Base-by-base conservation (phyloP, 208 protist genomes). In the Naegleria lovaniensis region DNA sequence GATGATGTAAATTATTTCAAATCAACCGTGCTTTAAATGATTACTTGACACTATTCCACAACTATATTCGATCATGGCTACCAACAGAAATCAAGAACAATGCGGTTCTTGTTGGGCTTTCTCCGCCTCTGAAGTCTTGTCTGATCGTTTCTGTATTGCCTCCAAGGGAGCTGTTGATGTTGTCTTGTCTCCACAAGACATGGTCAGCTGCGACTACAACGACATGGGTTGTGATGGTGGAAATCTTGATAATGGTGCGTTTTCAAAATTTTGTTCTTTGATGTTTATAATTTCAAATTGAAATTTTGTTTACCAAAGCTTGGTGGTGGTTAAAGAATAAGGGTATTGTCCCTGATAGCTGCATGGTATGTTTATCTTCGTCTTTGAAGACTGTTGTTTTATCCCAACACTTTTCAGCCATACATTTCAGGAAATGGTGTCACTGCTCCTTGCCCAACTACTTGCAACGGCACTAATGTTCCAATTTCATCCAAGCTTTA, bases 111-210 rank as follows among this genome's bases (percentile, higher is more conserved):
- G 85, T 38, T 88, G 85, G 85, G 85, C 85, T 25, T 88, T 88
- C 43, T 48, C 85, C 19, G 85, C 41, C 36, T 51, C 85, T 84
- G 95, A 96, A 92, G 92, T 95, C 48, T 95, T 97, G 11, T 94
- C 94, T 16, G 96, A 97, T 92, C 94, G 97, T 90, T 96, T 96
- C 92, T 98, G 97, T 94, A 97, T 96, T 84, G 88, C 94, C 85
- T 92, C 92, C 88, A 94, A 96, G 29, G 93, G 91, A 39, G 85
- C 92, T 41, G 95, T 95, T 33, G n/a, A 88, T 36, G 41, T 58
- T 13, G 41, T 58, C 36, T 58, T 88, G n/a, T 88, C 85, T n/a
- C 85, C 85, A 59, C 22, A 88, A 58, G 33, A 88, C 41, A 58
- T 88, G 39, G 39, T 88, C 5, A 19, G 7, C 11, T 88, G 85